Base-by-base conservation (phyloP, 2,329 filamentous ascomycete species). In the Colletotrichum simmondsii region DNA sequence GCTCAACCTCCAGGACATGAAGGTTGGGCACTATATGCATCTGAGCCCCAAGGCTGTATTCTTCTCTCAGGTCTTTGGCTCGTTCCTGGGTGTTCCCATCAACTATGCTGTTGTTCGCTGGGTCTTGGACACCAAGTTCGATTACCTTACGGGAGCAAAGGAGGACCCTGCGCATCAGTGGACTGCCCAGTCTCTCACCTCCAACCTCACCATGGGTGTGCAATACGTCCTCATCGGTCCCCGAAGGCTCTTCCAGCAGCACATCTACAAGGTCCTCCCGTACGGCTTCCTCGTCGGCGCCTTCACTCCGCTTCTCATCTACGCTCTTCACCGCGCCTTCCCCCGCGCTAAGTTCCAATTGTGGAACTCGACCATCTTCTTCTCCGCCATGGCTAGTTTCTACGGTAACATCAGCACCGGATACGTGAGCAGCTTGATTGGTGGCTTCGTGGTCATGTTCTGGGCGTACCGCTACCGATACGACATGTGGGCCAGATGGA, bases 301-400 rank as follows among this genome's bases (percentile, higher is more conserved):
- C 2, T 65, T 80, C 12, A 80, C 82, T 0, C 88, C 88, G 0
- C 61, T 85, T 2, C 26, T 87, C 5, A 79, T 91, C 24, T 91
- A 85, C 75, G 72, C 81, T 0, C 82, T 91, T 10, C 87, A 91
- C 76, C 83, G 84, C 6, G 76, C 80, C 19, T 90, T 91, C 76
- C 90, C 89, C 0, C 82, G 81, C 2, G 83, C 85, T 16, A 88
- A 89, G 42, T 89, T 85, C 75, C 86, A 89, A 35, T 84, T 91
- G 22, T 90, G 86, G 85, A 92, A 92, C 76, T 86, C 87, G 24
- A 91, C 89, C 4, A 92, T 92, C 65, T 92, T 92, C 81, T 91
- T 89, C 78, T 87, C 86, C 2, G 84, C 85, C 4, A 80, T 90
- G 71, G 81, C 88, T 0, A 83, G 82, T 53, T 92, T 91, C 79